Percentiles rank a stretch among this genome's conserved stretches.
These are phyloP conservation scores for Talaromyces trachyspermus DNA, from an alignment of 495 filamentous ascomycete genomes.

Conservation along the genomic window DNA sequence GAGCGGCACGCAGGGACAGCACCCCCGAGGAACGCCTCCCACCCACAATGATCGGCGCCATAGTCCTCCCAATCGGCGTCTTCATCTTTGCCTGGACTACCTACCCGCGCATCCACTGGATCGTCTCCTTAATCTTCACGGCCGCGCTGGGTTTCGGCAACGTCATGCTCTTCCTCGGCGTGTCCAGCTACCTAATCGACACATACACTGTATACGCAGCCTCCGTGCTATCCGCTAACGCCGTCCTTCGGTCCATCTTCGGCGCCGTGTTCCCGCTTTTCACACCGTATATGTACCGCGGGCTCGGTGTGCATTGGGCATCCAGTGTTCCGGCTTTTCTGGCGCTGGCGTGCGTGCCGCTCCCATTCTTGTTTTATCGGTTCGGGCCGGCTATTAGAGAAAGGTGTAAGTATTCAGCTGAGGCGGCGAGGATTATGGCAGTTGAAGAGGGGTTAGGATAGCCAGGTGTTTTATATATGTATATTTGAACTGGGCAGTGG, in stretches of 20 bases:
- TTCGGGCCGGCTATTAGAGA: constrained; percentile 42
- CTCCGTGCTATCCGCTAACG: constrained; percentile 62
- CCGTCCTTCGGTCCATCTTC: constrained; percentile 50
- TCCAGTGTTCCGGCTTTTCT: constrained; percentile 62
- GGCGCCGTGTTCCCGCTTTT: constrained; percentile 63
- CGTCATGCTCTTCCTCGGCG: constrained; percentile 63
- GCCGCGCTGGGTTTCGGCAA: constrained; percentile 69
- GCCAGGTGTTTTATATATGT: too few relatives aligned
- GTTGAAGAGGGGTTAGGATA: too few relatives aligned
- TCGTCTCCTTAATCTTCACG: constrained; percentile 69
- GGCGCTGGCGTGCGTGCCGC: constrained; percentile 59
- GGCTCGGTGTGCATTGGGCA: constrained; percentile 63
- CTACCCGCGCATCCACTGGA: constrained; percentile 59
- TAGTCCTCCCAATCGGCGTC: constrained; percentile 59
- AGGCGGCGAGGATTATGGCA: too few relatives aligned
- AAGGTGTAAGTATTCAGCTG: not conserved
- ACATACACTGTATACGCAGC: constrained; percentile 68
- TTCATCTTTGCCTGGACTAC: constrained; percentile 74
- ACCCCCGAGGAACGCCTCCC: constrained; percentile 52
- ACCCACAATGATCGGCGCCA: constrained; percentile 59
- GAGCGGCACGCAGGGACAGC: constrained; percentile 47
- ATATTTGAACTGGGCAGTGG: too few relatives aligned
- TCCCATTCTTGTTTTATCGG: constrained; percentile 67
- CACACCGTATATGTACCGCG: constrained; percentile 57
- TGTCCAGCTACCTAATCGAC: constrained; percentile 60